Base-by-base conservation (phyloP, 805 yeast species). In the Ogataea trehaloabstinens region DNA sequence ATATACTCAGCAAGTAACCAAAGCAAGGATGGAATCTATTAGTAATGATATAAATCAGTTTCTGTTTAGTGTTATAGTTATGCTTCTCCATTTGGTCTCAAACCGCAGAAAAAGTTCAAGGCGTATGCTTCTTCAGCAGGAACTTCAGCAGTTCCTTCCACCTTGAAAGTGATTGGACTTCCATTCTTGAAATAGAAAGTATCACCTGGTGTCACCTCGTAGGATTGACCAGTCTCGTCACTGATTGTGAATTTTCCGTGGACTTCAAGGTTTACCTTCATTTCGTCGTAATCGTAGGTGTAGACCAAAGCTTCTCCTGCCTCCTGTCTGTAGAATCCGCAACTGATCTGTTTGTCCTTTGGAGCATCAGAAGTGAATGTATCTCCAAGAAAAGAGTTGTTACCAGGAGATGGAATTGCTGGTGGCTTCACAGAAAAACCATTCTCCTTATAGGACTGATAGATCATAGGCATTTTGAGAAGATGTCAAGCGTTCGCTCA, bases 251-350 rank as follows among this genome's bases (percentile, higher is more conserved):
- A 80, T 54, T 75, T 78, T 49, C 86, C 86, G 51, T 74, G 78
- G 39, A 78, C 80, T 61, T 82, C 86, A 46, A 81, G 70, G 58
- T 79, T 73, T 51, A 82, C 68, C 65, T 82, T 82, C 77, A 79
- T 74, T 65, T 80, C 88, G 55, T 82, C 85, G 63, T 80, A 76
- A 54, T 64, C 66, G 66, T 82, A 82, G 40, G 67, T 61, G 72
- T 82, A 82, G n/a, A 75, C 85, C 56, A 82, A 71, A 34, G 82
- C 76, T 59, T 76, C 80, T 42, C 88, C 88, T 40, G 67, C 66
- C 60, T 78, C 82, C 64, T 82, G 87, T 54, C 68, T 73, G 73
- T 76, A 82, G 67, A 82, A 81, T 37, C 89, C 89, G 57, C 80
- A 70, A 13, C 80, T 63, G 48, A 82, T 76, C 58, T 76, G 77